Base-by-base conservation (phyloP, 371 early-diverging fungal genomes). In the Massospora cicadina region DNA sequence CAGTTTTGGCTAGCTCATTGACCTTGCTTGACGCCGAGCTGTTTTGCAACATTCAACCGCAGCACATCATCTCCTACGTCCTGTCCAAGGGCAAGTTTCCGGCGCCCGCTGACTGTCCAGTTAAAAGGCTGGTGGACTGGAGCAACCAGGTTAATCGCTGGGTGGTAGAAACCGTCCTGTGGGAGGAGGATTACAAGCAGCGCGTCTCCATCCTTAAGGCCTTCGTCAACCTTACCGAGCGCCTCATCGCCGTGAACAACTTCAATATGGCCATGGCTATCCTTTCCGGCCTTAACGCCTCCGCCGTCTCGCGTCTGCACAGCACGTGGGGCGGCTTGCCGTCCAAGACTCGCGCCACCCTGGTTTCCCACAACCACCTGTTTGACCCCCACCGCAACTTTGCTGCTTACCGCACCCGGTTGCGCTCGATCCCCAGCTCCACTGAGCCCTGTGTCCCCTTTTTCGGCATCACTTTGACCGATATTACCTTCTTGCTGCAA, bases 371-470 rank as follows among this genome's bases (percentile, higher is more conserved):
- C 12, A 59, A 59, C 60, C 28, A 28, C 17, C 17, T 28, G 30
- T 59, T 59, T 28, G 82, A 83, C 61, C 80, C 88, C 1, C 81
- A 82, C 66, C 82, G 82, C 65, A 95, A 92, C 72, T 94, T 88
- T 72, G 76, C 80, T 33, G 81, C 80, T 53, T 95, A 95, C 71
- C 89, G 95, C 66, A 83, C 87, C 33, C 81, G 87, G 68, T 76
- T 95, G 54, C 87, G 88, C 67, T 79, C 83, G 2, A 57, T 57
- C 23, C 25, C 57, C 10, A 17, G 7, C 60, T 81, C 82, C 66
- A 86, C 86, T 65, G 93, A 93, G 54, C 95, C 96, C 0, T 90
- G 91, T 66, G 84, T 95, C 7, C 96, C 96, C 0, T 93, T 92
- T 69, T 66, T 95, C 56, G 94, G 89, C 33, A 80, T 85, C 31